These are phyloP conservation scores for Tuber microsphaerosporum DNA, from an alignment of 495 filamentous ascomycete species.

Conservation along the genomic window DNA sequence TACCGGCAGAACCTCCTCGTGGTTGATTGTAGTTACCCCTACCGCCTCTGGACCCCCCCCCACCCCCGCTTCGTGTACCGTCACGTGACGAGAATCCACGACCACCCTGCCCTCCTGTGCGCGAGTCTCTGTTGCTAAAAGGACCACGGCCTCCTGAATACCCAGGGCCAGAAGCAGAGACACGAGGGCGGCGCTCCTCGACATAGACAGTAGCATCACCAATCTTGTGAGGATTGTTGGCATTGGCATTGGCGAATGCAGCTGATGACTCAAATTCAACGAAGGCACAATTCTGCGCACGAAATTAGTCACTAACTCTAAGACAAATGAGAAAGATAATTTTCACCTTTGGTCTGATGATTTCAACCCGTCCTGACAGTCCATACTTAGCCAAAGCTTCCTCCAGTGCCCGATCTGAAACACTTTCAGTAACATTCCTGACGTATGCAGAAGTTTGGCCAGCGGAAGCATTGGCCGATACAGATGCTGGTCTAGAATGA, in stretches of 20 bases:
- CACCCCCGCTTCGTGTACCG: constrained; percentile 22
- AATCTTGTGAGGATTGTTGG: constrained; percentile 77
- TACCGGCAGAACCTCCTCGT: constrained; percentile 17
- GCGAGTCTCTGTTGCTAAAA: constrained; percentile 15
- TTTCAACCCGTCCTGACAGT: constrained; percentile 76
- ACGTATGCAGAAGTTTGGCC: constrained; percentile 69
- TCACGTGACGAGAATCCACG: constrained; percentile 27
- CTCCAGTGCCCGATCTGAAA: constrained; percentile 61
- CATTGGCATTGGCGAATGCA: constrained; percentile 71
- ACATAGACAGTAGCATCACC: constrained; percentile 72
- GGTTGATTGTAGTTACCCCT: constrained; percentile 16
- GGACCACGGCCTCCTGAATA: constrained; percentile 17
- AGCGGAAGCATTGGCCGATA: constrained; percentile 47
- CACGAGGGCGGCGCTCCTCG: constrained; percentile 66
- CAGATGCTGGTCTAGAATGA: constrained; percentile 17
- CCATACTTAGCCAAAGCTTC: constrained; percentile 63
- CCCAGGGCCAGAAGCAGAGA: constrained; percentile 15
- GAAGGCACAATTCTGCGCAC: constrained; percentile 80
- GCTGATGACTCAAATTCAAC: constrained; percentile 78
- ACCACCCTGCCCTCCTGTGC: constrained; percentile 19
- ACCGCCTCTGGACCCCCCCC: constrained; percentile 19
- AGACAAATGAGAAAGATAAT: neutral
- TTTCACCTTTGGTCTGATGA: constrained; percentile 77
- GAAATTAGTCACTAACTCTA: constrained; percentile 37
- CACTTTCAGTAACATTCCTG: constrained; percentile 84